A percentile compares a stretch with the other conserved stretches of the same genome.
phyloP scores from a whole-genome alignment of 1,284 basidiomycete species.

The Cryptococcus hybrid region DNA sequence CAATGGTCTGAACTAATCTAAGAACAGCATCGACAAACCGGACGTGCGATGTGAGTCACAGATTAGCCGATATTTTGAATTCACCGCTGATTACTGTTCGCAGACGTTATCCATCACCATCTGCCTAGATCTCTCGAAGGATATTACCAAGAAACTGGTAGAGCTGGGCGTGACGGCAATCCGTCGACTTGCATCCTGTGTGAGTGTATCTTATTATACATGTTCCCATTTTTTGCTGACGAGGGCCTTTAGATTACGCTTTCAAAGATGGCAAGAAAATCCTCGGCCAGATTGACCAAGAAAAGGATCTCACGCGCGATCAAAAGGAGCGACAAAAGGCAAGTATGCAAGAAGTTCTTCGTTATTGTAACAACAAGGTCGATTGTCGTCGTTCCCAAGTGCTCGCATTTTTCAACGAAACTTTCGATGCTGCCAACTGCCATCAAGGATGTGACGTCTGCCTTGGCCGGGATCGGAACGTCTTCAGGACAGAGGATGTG shows the following conservation, averaged over 20 bases:
- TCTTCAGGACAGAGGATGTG: constrained; percentile 39
- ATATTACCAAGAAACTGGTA: constrained; percentile 81
- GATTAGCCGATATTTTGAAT: neutral
- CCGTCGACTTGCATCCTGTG: constrained; percentile 63
- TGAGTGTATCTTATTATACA: constrained; percentile 14
- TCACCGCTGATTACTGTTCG: constrained; percentile 11
- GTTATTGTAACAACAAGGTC: constrained; percentile 75
- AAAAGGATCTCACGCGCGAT: constrained; percentile 39
- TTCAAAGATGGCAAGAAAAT: constrained; percentile 57
- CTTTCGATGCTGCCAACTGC: constrained; percentile 44
- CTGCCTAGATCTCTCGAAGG: constrained; percentile 69
- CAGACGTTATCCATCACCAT: constrained; percentile 75
- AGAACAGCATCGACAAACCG: constrained; percentile 70
- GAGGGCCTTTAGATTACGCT: constrained; percentile 55
- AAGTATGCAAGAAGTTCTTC: constrained; percentile 59
- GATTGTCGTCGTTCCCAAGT: constrained; percentile 86
- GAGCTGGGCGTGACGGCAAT: constrained; percentile 75
- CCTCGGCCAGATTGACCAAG: constrained; percentile 58
- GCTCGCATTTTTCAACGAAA: constrained; percentile 56
- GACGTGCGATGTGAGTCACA: constrained; percentile 58
- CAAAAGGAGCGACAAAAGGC: constrained; percentile 62
- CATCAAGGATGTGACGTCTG: constrained; percentile 49
- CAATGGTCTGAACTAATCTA: neutral
- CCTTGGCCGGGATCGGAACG: constrained; percentile 28
- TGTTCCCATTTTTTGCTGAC: constrained; percentile 33